phyloP scores from a whole-genome alignment of 2,329 filamentous ascomycete species.

The Aspergillus alliaceus region DNA sequence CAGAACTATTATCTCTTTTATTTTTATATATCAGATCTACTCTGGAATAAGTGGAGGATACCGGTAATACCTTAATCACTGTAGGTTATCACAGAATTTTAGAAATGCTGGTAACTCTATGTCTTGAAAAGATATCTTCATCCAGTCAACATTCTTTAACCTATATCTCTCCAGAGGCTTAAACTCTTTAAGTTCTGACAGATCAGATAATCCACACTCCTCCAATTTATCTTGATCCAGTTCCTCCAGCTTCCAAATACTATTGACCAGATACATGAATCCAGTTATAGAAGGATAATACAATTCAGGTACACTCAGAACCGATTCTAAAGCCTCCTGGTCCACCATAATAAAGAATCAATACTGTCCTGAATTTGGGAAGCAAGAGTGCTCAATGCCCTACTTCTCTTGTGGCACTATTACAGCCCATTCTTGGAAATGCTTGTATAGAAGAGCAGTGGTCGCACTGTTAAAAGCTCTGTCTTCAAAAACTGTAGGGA shows the following conservation, averaged over 20 bases:
- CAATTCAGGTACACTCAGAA: background rate
- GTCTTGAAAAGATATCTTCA: conserved; percentile 11
- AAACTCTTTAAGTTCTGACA: background rate
- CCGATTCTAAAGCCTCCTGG: conserved; percentile 15
- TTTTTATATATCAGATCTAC: background rate
- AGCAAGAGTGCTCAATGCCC: background rate
- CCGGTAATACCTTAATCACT: conserved; percentile 13
- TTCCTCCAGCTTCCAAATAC: conserved; percentile 10
- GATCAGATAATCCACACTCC: background rate
- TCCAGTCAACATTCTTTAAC: conserved; percentile 17
- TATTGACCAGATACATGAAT: conserved; percentile 13
- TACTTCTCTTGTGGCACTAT: conserved; percentile 8
- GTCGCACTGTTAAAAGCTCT: conserved; percentile 14
- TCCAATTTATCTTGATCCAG: background rate
- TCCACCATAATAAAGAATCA: conserved; percentile 19
- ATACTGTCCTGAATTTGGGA: conserved; percentile 6
- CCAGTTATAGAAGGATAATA: background rate
- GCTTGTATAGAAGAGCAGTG: conserved; percentile 8
- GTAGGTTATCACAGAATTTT: conserved; percentile 3
- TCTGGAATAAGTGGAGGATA: background rate
- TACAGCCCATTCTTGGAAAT: conserved; percentile 11
- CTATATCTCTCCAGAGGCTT: conserved; percentile 16
- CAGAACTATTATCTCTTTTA: background rate
- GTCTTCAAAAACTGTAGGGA: conserved; percentile 18
- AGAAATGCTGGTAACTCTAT: conserved; percentile 2